Base-by-base conservation (phyloP, 208 protist genomes). In the Crithidia thermophila region DNA sequence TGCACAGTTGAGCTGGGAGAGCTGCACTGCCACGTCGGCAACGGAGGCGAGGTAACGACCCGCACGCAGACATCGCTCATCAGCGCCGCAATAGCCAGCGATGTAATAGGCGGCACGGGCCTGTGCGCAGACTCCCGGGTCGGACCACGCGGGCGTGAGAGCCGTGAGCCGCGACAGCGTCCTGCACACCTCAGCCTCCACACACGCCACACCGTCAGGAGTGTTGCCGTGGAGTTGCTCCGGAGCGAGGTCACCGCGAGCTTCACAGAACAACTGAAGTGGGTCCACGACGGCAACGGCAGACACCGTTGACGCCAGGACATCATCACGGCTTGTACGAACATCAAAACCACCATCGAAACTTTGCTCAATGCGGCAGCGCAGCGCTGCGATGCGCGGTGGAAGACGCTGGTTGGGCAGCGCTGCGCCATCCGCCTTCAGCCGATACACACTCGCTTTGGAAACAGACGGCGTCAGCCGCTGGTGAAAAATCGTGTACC, bases 401-500 rank as follows among this genome's bases (percentile, higher is more conserved):
- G 60, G 68, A 3, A 71, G 56, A 5, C 63, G 62, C 27, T 40
- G 57, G 45, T 43, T 34, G 45, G 47, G 62, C 36, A 40, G 18
- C n/a, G 43, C 30, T 21, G 27, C 39, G 10, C 39, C 68, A 13
- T 49, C 39, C 8, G 51, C 57, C 8, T 46, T 28, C 0, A 78
- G 49, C 9, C 56, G 60, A 21, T 67, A 65, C 33, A 86, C 62
- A 25, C 79, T 75, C 39, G 89, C 87, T 37, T 49, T 30, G 18
- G 67, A 50, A 16, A 71, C 36, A 6, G 20, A 47, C 39, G 76
- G 76, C 47, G 81, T 75, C 13, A 69, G 43, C 9, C 83, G 85
- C 36, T 60, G 71, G 60, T 95, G 89, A 47, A 53, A 55, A 9
- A 93, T 61, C 5, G 75, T 75, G 63, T 90, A 91, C 36, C 79